Percentiles rank a stretch among this genome's conserved stretches.
These are phyloP conservation scores for Mycena rosella DNA, from an alignment of 768 basidiomycete genomes.

Conservation along the genomic window DNA sequence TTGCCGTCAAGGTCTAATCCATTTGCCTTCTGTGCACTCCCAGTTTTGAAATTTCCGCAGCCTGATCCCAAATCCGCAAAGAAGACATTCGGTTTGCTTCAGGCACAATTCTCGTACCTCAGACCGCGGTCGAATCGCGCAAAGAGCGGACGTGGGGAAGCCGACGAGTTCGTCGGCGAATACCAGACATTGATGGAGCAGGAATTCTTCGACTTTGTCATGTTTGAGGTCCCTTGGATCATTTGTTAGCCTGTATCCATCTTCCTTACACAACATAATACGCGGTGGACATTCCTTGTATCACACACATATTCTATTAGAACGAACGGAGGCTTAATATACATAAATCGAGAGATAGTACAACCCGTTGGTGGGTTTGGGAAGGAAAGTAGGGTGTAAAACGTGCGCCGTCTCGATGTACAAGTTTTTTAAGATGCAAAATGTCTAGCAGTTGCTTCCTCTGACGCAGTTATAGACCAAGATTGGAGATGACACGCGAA, in stretches of 20 bases:
- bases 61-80: slow-evolving; percentile 89
- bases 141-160: slow-evolving; percentile 55
- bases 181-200: slow-evolving; percentile 95
- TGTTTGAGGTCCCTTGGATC: slow-evolving; percentile 95
- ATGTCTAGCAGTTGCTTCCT: slow-evolving; percentile 22
- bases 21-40: background rate
- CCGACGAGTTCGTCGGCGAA: slow-evolving; percentile 88
- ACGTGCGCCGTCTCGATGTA: slow-evolving; percentile 26
- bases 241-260: slow-evolving; percentile 59
- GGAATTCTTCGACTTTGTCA: slow-evolving; percentile 95
- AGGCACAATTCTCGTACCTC: slow-evolving; percentile 85
- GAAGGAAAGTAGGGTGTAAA: slow-evolving; percentile 32
- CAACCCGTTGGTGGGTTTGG: slow-evolving; percentile 35
- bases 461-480: slow-evolving; percentile 64
- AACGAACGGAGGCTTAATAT: slow-evolving; percentile 39
- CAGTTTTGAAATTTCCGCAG: slow-evolving; percentile 52
- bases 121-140: slow-evolving; percentile 72
- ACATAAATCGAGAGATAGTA: slow-evolving; percentile 41
- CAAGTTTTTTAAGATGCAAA: slow-evolving; percentile 31
- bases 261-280: slow-evolving; percentile 27
- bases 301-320: slow-evolving; percentile 61
- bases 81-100: slow-evolving; percentile 80
- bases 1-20: slow-evolving; percentile 77
- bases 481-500: slow-evolving; percentile 82
- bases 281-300: slow-evolving; percentile 47